phyloP scores from a whole-genome alignment of 495 filamentous ascomycete species.

The Penicillium bovifimosum region DNA sequence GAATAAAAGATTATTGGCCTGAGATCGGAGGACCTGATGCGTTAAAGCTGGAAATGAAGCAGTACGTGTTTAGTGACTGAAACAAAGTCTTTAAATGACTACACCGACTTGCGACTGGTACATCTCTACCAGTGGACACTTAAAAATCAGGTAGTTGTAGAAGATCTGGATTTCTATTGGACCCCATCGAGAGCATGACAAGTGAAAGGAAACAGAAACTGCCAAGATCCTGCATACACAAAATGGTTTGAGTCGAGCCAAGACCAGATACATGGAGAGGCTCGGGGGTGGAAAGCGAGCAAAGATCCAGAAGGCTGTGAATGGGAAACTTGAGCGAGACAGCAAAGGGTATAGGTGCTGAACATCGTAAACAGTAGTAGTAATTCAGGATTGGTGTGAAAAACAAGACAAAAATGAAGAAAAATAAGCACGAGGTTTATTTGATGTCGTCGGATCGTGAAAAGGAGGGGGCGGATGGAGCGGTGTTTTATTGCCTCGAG shows the following conservation, averaged over 20 bases:
- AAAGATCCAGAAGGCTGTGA: background rate
- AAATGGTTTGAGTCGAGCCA: background rate
- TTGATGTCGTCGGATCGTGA: constrained; percentile 22
- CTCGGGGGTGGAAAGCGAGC: background rate
- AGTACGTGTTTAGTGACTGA: too few relatives aligned
- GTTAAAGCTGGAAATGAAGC: too few relatives aligned
- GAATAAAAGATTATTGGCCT: background rate
- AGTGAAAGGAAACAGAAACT: background rate
- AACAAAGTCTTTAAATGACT: background rate
- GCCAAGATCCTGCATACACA: background rate
- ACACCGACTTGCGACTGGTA: background rate
- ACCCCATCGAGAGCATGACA: background rate
- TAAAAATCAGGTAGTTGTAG: background rate
- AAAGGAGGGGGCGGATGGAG: background rate
- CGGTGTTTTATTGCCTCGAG: background rate
- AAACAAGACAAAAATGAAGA: background rate
- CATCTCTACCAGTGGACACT: background rate
- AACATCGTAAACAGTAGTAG: background rate
- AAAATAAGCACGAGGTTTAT: constrained; percentile 9
- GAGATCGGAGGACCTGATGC: background rate
- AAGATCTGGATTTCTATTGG: background rate
- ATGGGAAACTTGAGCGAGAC: background rate
- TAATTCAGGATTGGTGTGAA: background rate
- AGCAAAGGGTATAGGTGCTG: constrained; percentile 8
- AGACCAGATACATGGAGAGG: background rate